Percentiles rank a stretch among this genome's conserved stretches.
phyloP scores from a whole-genome alignment of 441 rosid genomes.

The Jatropha podagrica region DNA sequence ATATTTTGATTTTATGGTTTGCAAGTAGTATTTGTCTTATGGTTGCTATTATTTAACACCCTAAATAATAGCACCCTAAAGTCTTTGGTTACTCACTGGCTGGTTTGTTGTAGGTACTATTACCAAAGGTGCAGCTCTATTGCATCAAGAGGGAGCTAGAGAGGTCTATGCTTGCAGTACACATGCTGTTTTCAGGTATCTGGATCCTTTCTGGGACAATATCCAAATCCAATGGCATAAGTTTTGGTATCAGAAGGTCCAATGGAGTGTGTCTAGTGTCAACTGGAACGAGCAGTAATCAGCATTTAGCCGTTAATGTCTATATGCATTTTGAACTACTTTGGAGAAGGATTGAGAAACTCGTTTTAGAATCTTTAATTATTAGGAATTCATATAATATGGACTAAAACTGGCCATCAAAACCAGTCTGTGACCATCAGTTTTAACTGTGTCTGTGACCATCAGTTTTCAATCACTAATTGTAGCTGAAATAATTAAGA shows the following conservation, averaged over 20 bases:
- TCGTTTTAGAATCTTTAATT: background rate
- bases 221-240: conserved; percentile 3
- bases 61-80: background rate
- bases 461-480: background rate
- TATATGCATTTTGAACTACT: background rate
- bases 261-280: background rate
- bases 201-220: conserved; percentile 16
- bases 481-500: background rate
- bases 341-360: conserved; percentile 5
- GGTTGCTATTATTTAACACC: background rate
- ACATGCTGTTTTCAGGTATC: conserved; percentile 95
- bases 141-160: conserved; percentile 96
- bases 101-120: conserved; percentile 62
- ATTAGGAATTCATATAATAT: conserved; percentile 1
- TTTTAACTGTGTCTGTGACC: background rate
- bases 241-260: conserved; percentile 15
- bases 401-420: background rate
- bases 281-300: background rate
- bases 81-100: conserved; percentile 4
- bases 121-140: conserved; percentile 86
- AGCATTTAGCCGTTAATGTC: background rate
- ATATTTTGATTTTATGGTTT: background rate
- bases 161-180: conserved; percentile 95
- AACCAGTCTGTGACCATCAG: background rate
- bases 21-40: background rate